A percentile compares a stretch with the other conserved stretches of the same genome.
Conservation (phyloP, 192 early-diverging fungal species). For the Coemansia sp. region DNA sequence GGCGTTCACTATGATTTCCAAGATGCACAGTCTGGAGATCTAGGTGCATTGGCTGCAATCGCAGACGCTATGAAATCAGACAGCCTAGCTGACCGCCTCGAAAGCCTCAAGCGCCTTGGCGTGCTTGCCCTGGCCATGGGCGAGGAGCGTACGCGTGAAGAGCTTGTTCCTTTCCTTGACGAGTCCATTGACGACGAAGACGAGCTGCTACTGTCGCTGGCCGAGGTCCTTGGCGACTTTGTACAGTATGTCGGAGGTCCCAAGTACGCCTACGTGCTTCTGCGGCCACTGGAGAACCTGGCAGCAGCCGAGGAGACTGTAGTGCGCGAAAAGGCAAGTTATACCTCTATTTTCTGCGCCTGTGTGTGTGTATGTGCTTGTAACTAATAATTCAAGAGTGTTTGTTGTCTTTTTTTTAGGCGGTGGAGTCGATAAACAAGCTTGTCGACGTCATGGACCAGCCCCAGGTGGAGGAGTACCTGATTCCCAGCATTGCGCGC, state of each 20-base stretch:
- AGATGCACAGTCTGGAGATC: slow-evolving; percentile 48
- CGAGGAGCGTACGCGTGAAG: slow-evolving; percentile 88
- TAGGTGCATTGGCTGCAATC: slow-evolving; percentile 49
- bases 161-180: slow-evolving; percentile 98
- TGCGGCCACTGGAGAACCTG: slow-evolving; percentile 93
- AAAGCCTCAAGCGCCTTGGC: slow-evolving; percentile 53
- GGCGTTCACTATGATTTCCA: slow-evolving; percentile 46
- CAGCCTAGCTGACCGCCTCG: slow-evolving; percentile 52
- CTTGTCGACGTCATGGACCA: slow-evolving; percentile 72
- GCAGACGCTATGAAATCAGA: slow-evolving; percentile 56
- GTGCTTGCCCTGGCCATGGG: slow-evolving; percentile 84
- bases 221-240: slow-evolving; percentile 92
- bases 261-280: slow-evolving; percentile 78
- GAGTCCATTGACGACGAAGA: slow-evolving; percentile 99
- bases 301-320: slow-evolving; percentile 97
- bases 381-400: background rate
- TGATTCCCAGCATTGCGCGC: slow-evolving; percentile 89
- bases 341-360: background rate
- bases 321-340: slow-evolving; percentile 91
- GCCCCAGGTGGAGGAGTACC: slow-evolving; percentile 82
- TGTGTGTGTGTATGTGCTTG: background rate
- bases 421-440: slow-evolving; percentile 92
- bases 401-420: slow-evolving; percentile 55
- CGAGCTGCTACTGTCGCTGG: slow-evolving; percentile 90
- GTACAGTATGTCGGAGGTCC: slow-evolving; percentile 91